Evolutionary conservation across 768 basidiomycete species (phyloP), one percentile per base, ranked within the genome.

Genomic region (Xerocomus spinulosus): DNA sequence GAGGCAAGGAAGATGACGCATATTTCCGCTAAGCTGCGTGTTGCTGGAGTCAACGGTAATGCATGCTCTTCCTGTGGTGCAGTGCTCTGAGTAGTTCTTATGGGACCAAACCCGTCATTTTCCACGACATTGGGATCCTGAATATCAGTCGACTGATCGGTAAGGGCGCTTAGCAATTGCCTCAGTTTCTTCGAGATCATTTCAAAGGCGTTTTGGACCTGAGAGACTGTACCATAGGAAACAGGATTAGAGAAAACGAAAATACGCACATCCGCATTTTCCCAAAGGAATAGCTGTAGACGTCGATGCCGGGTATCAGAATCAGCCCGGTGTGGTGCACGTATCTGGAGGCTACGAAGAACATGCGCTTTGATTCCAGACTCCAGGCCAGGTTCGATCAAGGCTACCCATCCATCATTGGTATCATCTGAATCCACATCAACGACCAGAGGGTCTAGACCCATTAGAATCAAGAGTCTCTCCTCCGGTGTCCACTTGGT

Each of bases 321-420:
- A 44, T 46, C 42, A 49, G 45, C 33, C 40, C 53, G 35, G 35
- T 37, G 18, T 25, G 49, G 44, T 9, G 54, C 43, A 26, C 44
- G 45, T 7, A 37, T 44, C 21, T 59, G 66, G 46, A 79, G 55
- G 32, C 51, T 54, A 41, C 68, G 67, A 34, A 88, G 69, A 0
- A 73, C 67, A 39, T 81, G 74, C 9, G 74, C 70, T 56, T 80
- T 76, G 52, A 92, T 86, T 1, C 91, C 91, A 9, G 84, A 77
- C 34, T 63, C 66, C 25, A 57, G 30, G 13, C 68, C 70, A 18
- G 81, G 73, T 9, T 60, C 56, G 9, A 78, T 59, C 56, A 93
- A 66, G 4, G 81, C 76, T 25, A 69, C 62, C 74, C 75, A 78
- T 9, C 48, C 54, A 20, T 63, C 57, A 15, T 58, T 49, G 9